These are phyloP conservation scores for Trapa incisa DNA, from an alignment of 345 rosid genomes.

Conservation along the genomic window DNA sequence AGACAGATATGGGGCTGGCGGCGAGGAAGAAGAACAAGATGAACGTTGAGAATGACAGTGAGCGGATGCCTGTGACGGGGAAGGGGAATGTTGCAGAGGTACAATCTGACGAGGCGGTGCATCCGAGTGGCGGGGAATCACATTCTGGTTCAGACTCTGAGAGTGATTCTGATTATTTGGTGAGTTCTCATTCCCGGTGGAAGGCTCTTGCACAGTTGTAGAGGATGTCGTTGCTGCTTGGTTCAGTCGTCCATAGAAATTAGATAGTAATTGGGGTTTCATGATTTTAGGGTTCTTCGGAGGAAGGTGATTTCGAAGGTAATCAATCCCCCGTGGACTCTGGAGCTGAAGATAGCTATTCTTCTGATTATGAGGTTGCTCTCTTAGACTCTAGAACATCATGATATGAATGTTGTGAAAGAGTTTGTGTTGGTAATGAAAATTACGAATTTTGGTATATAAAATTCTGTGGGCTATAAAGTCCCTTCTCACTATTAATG, in stretches of 20 bases:
- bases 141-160: constrained; percentile 11
- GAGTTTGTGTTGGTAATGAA: not conserved
- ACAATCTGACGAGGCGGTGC: not conserved
- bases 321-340: constrained; percentile 14
- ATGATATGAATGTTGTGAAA: not conserved
- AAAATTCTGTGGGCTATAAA: too few species aligned
- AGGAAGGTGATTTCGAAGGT: constrained; percentile 28
- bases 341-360: constrained; percentile 21
- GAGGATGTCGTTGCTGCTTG: not conserved
- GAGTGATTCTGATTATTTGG: constrained; percentile 10
- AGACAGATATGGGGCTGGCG: not conserved
- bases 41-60: constrained; percentile 2
- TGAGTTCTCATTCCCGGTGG: not conserved
- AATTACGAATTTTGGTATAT: not conserved
- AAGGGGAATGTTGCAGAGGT: not conserved
- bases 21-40: constrained; percentile 4
- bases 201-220: not conserved
- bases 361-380: constrained; percentile 30
- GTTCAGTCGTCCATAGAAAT: not conserved
- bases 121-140: not conserved
- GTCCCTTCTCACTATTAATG: too few species aligned
- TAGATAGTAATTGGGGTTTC: not conserved
- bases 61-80: not conserved
- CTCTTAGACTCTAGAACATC: not conserved
- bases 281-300: constrained; percentile 27